These are phyloP conservation scores for Irineochytrium annulatum DNA, from an alignment of 192 early-diverging fungal species.

Conservation along the genomic window DNA sequence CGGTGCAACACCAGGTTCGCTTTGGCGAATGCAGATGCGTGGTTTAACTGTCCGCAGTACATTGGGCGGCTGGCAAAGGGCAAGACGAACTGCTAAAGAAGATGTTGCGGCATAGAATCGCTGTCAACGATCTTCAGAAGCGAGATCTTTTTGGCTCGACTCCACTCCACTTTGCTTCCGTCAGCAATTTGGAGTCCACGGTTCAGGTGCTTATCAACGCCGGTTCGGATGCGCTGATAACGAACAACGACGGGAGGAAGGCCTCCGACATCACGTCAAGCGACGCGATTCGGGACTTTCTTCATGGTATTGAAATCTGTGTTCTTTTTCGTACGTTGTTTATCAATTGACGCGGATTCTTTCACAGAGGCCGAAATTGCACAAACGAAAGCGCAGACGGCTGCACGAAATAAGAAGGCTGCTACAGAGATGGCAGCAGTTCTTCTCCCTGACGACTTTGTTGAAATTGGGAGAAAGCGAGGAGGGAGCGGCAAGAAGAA, in stretches of 20 bases:
- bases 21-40: too few relatives aligned
- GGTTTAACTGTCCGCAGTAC: too few relatives aligned
- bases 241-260: constrained; percentile 31
- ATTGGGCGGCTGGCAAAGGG: constrained; percentile 29
- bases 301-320: too few relatives aligned
- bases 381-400: too few relatives aligned
- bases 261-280: constrained; percentile 23
- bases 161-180: constrained; percentile 37
- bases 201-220: constrained; percentile 24
- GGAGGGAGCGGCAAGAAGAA: too few relatives aligned
- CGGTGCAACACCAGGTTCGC: constrained; percentile 29
- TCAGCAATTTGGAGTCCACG: constrained; percentile 16
- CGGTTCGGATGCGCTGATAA: constrained; percentile 23
- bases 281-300: not conserved
- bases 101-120: constrained; percentile 17
- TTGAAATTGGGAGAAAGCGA: too few relatives aligned
- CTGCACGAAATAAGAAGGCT: too few relatives aligned
- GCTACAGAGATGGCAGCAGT: too few relatives aligned
- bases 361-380: too few relatives aligned
- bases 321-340: too few relatives aligned
- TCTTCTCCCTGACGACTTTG: too few relatives aligned
- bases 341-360: too few relatives aligned
- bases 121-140: constrained; percentile 18
- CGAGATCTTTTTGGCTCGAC: constrained; percentile 35
- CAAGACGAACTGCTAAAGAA: constrained; percentile 19